Percentiles rank a stretch among this genome's conserved stretches.
phyloP scores from a whole-genome alignment of 169 alveolate genomes.

The Babesia bovis region DNA sequence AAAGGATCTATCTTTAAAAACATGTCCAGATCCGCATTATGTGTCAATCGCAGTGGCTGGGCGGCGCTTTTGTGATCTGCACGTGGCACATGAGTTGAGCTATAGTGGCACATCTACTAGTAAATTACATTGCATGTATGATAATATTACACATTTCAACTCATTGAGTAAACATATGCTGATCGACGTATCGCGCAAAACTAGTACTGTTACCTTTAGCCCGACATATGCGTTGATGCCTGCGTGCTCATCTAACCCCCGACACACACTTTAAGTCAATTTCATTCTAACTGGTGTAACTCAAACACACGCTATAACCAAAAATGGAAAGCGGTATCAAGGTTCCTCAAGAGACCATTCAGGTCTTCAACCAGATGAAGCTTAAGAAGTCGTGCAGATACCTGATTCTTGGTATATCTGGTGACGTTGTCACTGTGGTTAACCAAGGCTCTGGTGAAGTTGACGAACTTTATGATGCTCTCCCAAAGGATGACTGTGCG shows the following conservation, averaged over 20 bases:
- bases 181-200: not conserved
- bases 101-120: not conserved
- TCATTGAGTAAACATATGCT: not conserved
- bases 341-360: slow-evolving; percentile 73
- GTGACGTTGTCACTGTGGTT: slow-evolving; percentile 34
- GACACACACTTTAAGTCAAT: slow-evolving; percentile 6
- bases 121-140: not conserved
- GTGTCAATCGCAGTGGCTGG: not conserved
- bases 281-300: not conserved
- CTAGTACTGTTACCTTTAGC: slow-evolving; percentile 14
- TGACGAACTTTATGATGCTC: slow-evolving; percentile 57
- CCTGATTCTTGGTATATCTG: slow-evolving; percentile 70
- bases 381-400: slow-evolving; percentile 70
- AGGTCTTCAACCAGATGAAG: slow-evolving; percentile 72
- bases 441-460: slow-evolving; percentile 61
- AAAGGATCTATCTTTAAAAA: no score
- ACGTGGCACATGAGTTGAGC: not conserved
- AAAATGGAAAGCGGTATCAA: slow-evolving; percentile 80
- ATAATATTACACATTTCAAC: not conserved
- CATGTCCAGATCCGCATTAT: no score
- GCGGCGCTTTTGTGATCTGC: slow-evolving; percentile 10
- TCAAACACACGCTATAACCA: not conserved
- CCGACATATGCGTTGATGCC: slow-evolving; percentile 17
- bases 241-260: slow-evolving; percentile 14
- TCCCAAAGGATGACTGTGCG: slow-evolving; percentile 71